Evolutionary conservation across 1,284 basidiomycete genomes (phyloP), one percentile per base, ranked within the genome.

Genomic region (Stereum hirsutum): DNA sequence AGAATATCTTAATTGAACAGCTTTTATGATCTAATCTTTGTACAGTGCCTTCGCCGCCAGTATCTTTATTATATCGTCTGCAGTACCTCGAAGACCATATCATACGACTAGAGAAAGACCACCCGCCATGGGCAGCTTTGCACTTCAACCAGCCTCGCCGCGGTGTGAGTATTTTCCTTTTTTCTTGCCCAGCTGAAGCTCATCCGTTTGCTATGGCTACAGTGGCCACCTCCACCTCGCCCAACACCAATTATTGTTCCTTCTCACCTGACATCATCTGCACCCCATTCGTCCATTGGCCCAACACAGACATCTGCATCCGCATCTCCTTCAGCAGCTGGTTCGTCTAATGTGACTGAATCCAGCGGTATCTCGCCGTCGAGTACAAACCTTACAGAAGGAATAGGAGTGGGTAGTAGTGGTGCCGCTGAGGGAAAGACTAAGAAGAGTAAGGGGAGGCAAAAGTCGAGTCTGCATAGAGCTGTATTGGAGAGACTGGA

Each of bases 201-300:
- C 7, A 25, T 41, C 14, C 39, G 19, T 25, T 36, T 31, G 46
- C 41, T 23, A 40, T 2, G 5, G 20, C 42, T 5, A 6, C 51
- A 86, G 84, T 87, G 84, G 84, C 84, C 84, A 2, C 79, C 82
- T n/a, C 81, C 83, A 6, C 83, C 82, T 10, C 76, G 78, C 3
- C 64, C 74, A 17, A 84, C 76, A 2, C 82, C 83, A 1, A 70
- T 86, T 44, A 82, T 86, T 35, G 78, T 86, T 17, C 80, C 83
- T 2, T 69, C 79, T 1, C 74, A 82, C 47, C 63, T 83, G 10
- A 69, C 74, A 1, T 62, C 64, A 1, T 57, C 62, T n/a, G n/a
- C n/a, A n/a, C n/a, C n/a, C n/a, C n/a, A n/a, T n/a, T n/a, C n/a
- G n/a, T n/a, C n/a, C n/a, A n/a, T n/a, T n/a, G n/a, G n/a, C 1